Conservation (phyloP, 148 eudicot genomes). For the Fagopyrum tataricum region DNA sequence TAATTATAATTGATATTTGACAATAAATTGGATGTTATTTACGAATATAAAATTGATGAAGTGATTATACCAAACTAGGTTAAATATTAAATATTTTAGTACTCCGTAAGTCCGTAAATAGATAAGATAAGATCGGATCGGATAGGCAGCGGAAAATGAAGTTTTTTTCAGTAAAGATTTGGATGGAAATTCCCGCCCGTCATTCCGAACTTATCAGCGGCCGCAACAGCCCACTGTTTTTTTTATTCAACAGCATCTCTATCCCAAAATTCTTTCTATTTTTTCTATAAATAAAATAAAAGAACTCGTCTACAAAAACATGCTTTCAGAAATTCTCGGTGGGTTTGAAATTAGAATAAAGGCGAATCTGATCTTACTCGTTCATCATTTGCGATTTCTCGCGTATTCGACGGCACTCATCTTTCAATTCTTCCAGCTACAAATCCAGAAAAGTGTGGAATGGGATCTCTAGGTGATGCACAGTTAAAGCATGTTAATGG, state of each 20-base stretch:
- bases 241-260: not conserved
- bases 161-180: no score
- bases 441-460: not conserved
- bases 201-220: not conserved
- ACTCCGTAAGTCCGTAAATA: no score
- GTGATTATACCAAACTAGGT: no score
- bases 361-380: not conserved
- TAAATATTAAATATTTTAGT: no score
- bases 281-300: no score
- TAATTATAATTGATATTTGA: no score
- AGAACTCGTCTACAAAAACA: not conserved
- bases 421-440: not conserved
- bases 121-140: no score
- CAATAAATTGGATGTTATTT: no score
- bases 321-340: not conserved
- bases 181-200: not conserved
- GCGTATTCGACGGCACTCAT: no score
- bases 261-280: no score
- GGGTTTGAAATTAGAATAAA: not conserved
- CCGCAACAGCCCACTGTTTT: not conserved
- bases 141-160: no score
- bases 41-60: no score
- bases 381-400: not conserved
- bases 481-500: not conserved
- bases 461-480: not conserved